Evolutionary conservation across 768 basidiomycete species (phyloP), one percentile per base, ranked within the genome.

Genomic region (Pleurotus platypus): DNA sequence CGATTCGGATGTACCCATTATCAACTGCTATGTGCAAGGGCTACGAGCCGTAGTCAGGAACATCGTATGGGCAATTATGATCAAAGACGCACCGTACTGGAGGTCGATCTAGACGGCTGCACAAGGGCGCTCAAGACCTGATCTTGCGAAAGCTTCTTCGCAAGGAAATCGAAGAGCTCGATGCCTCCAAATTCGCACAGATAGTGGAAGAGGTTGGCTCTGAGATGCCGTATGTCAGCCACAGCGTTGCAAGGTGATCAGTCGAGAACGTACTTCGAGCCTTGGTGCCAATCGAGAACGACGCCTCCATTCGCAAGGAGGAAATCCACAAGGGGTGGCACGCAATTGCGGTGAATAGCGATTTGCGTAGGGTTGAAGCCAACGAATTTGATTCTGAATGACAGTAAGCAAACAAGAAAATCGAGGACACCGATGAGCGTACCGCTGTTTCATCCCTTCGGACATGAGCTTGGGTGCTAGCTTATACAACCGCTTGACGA

Each of bases 191-290:
- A 48, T 0, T 61, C 39, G 62, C 75, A 78, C 35, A 80, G 64
- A 13, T 75, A 66, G 65, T 87, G 85, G 58, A 77, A 80, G 18
- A 85, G 76, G 61, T 87, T 87, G 73, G 74, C 81, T 4, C 84
- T 87, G 57, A 38, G 49, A 43, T 49, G 2, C 18, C 24, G 11
- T 8, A 35, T 13, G 15, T 40, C 27, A 42, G 27, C 11, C 22
- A 46, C 30, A 11, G 11, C 30, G 9, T 9, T 11, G 9, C 11
- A 11, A 35, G 30, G 30, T 35, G 9, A 35, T 35, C 30, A 35
- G 30, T 9, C 8, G 30, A 11, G 30, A 35, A 67, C 74, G 49
- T 67, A 84, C 83, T 80, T 78, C 62, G 69, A 68, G 16, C 61
- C 59, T 12, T 66, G 56, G 60, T 83, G 80, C 4, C 62, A 70